Evolutionary conservation across 2,329 filamentous ascomycete genomes (phyloP).

Genomic region (Chrysosporium queenslandicum): DNA sequence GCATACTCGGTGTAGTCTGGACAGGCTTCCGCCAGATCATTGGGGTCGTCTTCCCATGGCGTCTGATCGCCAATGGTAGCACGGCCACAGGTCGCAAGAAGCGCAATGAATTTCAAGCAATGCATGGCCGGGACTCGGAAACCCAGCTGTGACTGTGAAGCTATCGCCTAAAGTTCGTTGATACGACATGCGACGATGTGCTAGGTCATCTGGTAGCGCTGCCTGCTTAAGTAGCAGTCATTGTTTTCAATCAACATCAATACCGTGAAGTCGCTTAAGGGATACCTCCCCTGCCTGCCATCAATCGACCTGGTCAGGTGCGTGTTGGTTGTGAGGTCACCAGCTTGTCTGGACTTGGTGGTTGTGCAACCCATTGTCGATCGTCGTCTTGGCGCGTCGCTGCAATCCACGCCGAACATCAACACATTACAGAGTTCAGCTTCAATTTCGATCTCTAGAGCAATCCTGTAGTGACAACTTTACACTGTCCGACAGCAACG

Average conservation of each 20-base stretch:
- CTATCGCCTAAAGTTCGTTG: not conserved
- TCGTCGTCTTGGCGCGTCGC: not conserved
- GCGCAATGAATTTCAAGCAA: not conserved
- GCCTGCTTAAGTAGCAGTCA: not conserved
- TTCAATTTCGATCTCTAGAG: too few species aligned
- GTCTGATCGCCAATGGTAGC: not conserved
- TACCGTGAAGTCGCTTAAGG: not conserved
- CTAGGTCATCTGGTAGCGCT: not conserved
- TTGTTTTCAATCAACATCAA: not conserved
- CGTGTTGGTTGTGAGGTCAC: not conserved
- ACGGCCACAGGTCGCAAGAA: constrained; percentile 3
- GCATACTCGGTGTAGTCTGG: constrained; percentile 25
- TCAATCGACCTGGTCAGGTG: not conserved
- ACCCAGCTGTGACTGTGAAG: not conserved
- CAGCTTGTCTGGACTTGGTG: not conserved
- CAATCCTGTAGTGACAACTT: too few species aligned
- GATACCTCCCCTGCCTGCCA: not conserved
- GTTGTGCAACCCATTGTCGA: not conserved
- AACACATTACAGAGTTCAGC: too few species aligned
- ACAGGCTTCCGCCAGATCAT: constrained; percentile 19
- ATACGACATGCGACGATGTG: not conserved
- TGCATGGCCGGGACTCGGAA: constrained; percentile 1
- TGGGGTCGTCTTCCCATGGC: not conserved
- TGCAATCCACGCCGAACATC: too few species aligned
- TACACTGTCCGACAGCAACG: too few species aligned